Evolutionary conservation across 352 stramenopile genomes (phyloP), one percentile per base, ranked within the genome.

Genomic region (Phytophthora rubi): DNA sequence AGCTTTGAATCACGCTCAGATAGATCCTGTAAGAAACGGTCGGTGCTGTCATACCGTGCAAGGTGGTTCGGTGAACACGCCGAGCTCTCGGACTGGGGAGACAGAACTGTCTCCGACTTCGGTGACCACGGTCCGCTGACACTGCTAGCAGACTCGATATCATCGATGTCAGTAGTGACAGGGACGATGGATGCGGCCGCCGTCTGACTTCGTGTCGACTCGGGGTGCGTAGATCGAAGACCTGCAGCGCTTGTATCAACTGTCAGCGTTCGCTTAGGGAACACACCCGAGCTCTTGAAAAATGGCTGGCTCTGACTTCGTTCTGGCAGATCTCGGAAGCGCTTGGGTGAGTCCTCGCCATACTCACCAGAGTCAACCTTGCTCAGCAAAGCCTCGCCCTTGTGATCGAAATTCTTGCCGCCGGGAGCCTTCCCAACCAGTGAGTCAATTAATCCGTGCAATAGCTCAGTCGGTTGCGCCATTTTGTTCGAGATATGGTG

Each of bases 1-100:
- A 88, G 65, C 69, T 91, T 92, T 32, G 80, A 90, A 58, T 95
- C 88, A 39, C 86, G 83, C 47, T 92, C 86, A 9, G 84, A 85
- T 13, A 93, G 74, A 32, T 83, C 85, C 18, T 84, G 73, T 30
- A 95, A 63, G 55, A 90, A 93, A 15, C 77, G 82, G 51, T 95
- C 88, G 4, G 88, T 95, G 62, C 85, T 93, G 59, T 95, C 88
- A 18, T 82, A 91, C n/a, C 88, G 84, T 2, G 75, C 65, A 2
- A 92, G 75, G 44, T 77, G 63, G 10, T 82, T 77, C 7, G 88
- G 82, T 21, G 85, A 93, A 48, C 68, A 81, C 30, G 79, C 68
- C n/a, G 83, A 93, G 13, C 77, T 77, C 7, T 83, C 78, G 0
- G 85, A 93, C 42, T 79, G 80, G 8, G 85, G 85, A 35, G 85